Evolutionary conservation across 2,329 filamentous ascomycete genomes (phyloP).

Genomic region (Pseudogymnoascus sp.): DNA sequence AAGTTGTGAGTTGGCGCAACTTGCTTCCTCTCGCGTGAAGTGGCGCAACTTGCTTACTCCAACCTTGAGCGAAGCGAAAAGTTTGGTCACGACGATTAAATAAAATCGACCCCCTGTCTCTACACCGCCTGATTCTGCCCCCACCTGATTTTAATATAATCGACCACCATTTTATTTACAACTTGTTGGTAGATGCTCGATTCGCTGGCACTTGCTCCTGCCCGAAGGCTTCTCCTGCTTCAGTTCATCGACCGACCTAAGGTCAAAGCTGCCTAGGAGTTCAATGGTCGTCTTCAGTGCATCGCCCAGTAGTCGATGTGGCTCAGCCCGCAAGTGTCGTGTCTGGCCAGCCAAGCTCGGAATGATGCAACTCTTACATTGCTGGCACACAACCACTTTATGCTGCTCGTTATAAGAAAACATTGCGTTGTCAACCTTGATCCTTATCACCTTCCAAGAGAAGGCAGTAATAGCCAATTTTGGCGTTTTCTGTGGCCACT

Average conservation of each 20-base stretch:
- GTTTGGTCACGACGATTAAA: neutral
- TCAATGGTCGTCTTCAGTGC: neutral
- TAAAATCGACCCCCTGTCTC: too few relatives aligned
- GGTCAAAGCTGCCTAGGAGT: conserved; percentile 8
- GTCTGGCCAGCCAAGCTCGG: neutral
- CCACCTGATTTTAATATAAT: too few relatives aligned
- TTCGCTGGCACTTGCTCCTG: neutral
- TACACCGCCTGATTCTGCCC: too few relatives aligned
- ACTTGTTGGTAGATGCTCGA: neutral
- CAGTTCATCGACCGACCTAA: conserved; percentile 2
- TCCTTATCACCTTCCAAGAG: neutral
- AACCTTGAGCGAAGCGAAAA: neutral
- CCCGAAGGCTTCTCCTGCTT: neutral
- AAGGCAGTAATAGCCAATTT: too few relatives aligned
- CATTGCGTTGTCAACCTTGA: neutral
- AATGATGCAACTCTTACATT: conserved; percentile 9
- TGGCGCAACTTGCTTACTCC: neutral
- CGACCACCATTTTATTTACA: too few relatives aligned
- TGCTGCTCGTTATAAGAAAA: conserved; percentile 8
- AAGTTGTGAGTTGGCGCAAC: neutral
- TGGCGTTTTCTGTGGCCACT: too few relatives aligned
- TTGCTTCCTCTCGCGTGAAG: neutral
- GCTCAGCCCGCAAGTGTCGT: neutral
- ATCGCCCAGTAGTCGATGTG: neutral
- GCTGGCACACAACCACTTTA: neutral